Evolutionary conservation across 2,329 filamentous ascomycete species (phyloP), one percentile per base, ranked within the genome.

Genomic region (Pyricularia grisea): DNA sequence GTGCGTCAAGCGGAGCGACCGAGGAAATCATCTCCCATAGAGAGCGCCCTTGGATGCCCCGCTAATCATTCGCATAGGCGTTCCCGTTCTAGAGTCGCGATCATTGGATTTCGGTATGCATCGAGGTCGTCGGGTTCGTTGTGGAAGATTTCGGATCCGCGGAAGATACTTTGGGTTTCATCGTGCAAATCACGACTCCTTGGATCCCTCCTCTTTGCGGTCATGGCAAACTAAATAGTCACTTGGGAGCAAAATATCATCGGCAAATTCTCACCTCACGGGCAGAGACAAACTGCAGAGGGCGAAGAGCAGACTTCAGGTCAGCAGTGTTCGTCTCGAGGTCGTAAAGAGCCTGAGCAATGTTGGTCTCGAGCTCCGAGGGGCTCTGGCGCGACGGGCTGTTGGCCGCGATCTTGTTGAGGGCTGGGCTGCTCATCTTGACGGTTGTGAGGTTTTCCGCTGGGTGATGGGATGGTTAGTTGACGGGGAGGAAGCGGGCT

Each of bases 251-350:
- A 66, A 68, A n/a, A 42, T 2, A 33, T 68, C 25, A 67, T 61
- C 58, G 58, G 58, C 79, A 70, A 72, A 75, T 81, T 90, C 93
- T 93, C 91, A 99, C 95, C 94, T 99, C 95, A 84, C 94, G 93
- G 82, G 95, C 95, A 85, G 92, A 97, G 83, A 96, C 92, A 85
- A 99, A 94, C 89, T 99, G 95, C 85, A 99, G 90, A 83, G 95
- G 95, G 81, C 95, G 91, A 81, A 99, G 91, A 77, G 93, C 91
- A 80, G 88, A 89, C 92, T 94, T 97, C 85, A 99, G 92, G 85
- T 99, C 95, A 82, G 93, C 87, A 81, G 95, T 97, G 90, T 97
- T 97, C 87, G 90, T 94, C 93, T 99, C 95, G 85, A 99, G 92
- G 81, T 99, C 95, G 88, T 91, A 96, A 75, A 99, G 92, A 85